A percentile compares a stretch with the other conserved stretches of the same genome.
Conservation (phyloP, 1,284 basidiomycete species). For the Rhodotorula sp. region DNA sequence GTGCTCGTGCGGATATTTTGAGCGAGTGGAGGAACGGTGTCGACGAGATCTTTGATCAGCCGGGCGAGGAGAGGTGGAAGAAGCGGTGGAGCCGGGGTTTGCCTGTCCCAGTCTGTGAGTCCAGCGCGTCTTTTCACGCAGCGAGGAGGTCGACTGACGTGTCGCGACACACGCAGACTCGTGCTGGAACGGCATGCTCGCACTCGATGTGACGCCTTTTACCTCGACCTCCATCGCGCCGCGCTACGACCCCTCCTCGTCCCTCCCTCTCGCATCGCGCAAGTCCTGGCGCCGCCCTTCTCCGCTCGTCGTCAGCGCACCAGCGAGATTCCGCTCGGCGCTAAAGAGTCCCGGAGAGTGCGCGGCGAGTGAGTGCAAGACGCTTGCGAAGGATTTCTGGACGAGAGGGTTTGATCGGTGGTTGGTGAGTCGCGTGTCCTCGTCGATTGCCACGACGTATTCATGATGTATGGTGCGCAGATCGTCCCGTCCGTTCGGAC, state of each 20-base stretch:
- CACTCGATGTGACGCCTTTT: conserved; percentile 50
- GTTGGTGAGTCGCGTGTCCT: conserved; percentile 28
- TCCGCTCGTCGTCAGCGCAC: neutral
- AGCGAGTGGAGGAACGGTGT: conserved; percentile 26
- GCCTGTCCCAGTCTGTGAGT: conserved; percentile 38
- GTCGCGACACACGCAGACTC: conserved; percentile 41
- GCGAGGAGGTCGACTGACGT: neutral
- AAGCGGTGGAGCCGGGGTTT: conserved; percentile 11
- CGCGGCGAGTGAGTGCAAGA: conserved; percentile 40
- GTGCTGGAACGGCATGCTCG: conserved; percentile 50
- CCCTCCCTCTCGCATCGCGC: neutral
- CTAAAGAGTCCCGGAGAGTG: conserved; percentile 25
- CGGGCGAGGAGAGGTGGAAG: conserved; percentile 15
- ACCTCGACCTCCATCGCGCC: conserved; percentile 13
- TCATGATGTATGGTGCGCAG: too few relatives aligned
- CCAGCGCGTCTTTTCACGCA: too few relatives aligned
- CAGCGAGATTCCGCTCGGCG: conserved; percentile 19
- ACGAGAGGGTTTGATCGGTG: conserved; percentile 31
- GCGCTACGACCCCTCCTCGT: conserved; percentile 1
- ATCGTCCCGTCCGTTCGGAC: too few relatives aligned
- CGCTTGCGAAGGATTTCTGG: conserved; percentile 38
- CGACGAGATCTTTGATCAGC: conserved; percentile 29
- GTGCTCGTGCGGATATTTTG: conserved; percentile 25
- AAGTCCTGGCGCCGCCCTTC: neutral
- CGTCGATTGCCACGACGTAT: too few relatives aligned